phyloP scores from a whole-genome alignment of 2,329 filamentous ascomycete genomes.

The Helicocarpus griseus region DNA sequence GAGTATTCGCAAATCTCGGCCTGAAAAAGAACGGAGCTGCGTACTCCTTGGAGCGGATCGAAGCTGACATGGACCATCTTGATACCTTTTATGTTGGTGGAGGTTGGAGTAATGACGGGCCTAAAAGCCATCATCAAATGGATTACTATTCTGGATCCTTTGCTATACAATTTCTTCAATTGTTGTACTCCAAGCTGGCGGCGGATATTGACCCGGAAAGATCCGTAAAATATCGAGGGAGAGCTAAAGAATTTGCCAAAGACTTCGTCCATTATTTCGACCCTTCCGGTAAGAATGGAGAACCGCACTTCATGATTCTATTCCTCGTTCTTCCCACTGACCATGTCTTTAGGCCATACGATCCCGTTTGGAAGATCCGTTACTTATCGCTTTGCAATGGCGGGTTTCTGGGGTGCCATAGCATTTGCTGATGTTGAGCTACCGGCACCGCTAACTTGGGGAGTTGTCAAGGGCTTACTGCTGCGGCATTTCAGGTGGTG shows the following conservation, averaged over 20 bases:
- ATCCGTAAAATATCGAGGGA: conserved; percentile 58
- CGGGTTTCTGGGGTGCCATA: conserved; percentile 71
- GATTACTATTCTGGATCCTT: conserved; percentile 79
- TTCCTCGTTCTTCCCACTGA: no score
- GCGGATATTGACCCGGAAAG: conserved; percentile 54
- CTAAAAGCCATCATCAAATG: conserved; percentile 70
- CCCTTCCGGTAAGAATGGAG: conserved; percentile 42
- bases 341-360: conserved; percentile 41
- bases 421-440: conserved; percentile 68
- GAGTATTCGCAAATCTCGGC: conserved; percentile 73
- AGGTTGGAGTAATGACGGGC: conserved; percentile 75
- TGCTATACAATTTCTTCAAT: conserved; percentile 70
- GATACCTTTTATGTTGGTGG: conserved; percentile 74
- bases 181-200: conserved; percentile 65
- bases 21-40: conserved; percentile 64
- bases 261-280: conserved; percentile 72
- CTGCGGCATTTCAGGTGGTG: conserved; percentile 69
- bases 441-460: conserved; percentile 63
- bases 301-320: background rate
- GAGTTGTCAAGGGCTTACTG: conserved; percentile 67
- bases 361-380: conserved; percentile 71
- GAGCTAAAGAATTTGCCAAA: conserved; percentile 56
- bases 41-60: conserved; percentile 59
- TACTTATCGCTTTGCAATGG: conserved; percentile 76
- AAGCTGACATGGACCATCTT: conserved; percentile 66